Percentiles rank a stretch among this genome's conserved stretches.
Conservation (phyloP, 371 early-diverging fungal species). For the Syncephalastrum contaminatum region DNA sequence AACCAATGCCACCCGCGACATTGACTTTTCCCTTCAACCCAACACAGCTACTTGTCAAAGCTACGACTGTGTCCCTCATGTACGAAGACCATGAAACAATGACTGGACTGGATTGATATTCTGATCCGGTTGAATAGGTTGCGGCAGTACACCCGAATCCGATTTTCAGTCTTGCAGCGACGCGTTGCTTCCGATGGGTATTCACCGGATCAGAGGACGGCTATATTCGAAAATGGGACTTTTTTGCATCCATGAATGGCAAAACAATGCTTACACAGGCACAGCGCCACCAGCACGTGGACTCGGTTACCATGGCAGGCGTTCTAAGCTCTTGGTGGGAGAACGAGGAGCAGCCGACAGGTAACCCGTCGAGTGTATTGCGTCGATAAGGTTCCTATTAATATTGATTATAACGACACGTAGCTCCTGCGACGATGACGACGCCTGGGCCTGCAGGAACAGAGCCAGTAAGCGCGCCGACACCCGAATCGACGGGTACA, state of each 20-base stretch:
- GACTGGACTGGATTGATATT: background rate
- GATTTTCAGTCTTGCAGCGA: slow-evolving; percentile 75
- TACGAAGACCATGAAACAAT: slow-evolving; percentile 25
- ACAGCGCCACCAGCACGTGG: slow-evolving; percentile 84
- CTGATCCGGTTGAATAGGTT: slow-evolving; percentile 39
- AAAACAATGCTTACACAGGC: slow-evolving; percentile 77
- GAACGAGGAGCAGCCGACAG: slow-evolving; percentile 66
- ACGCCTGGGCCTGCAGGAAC: too few species aligned
- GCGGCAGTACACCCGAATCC: slow-evolving; percentile 75
- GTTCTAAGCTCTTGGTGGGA: slow-evolving; percentile 91
- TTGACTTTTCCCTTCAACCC: slow-evolving; percentile 37
- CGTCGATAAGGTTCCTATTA: too few species aligned
- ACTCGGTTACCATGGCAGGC: slow-evolving; percentile 84
- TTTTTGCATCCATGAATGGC: slow-evolving; percentile 84
- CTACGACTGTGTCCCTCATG: slow-evolving; percentile 59
- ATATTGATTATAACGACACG: too few species aligned
- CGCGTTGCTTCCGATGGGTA: slow-evolving; percentile 86
- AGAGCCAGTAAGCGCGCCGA: too few species aligned
- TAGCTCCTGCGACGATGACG: too few species aligned
- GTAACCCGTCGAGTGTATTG: too few species aligned
- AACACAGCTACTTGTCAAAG: slow-evolving; percentile 42
- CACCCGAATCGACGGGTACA: too few species aligned
- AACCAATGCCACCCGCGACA: slow-evolving; percentile 15
- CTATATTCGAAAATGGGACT: slow-evolving; percentile 91
- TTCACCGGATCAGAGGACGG: slow-evolving; percentile 95